Percentiles rank a stretch among this genome's conserved stretches.
Evolutionary conservation across 2,329 filamentous ascomycete species (phyloP).

Genomic region (Macrophomina pseudophaseolina): DNA sequence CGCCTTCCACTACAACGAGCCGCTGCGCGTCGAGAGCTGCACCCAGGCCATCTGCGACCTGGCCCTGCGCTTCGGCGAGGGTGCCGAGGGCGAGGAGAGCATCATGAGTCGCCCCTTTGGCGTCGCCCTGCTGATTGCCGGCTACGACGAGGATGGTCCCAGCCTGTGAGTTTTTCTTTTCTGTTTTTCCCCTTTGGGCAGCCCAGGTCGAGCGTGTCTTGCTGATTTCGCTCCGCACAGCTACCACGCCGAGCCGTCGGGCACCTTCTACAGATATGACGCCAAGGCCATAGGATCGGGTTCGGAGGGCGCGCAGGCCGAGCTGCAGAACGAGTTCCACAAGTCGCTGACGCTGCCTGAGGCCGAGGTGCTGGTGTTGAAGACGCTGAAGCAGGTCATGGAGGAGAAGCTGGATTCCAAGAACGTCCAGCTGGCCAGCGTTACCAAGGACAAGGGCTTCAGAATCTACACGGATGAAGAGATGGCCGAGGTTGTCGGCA

Average conservation of each 20-base stretch:
- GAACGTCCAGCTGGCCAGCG: slow-evolving; percentile 97
- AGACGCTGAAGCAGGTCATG: slow-evolving; percentile 99
- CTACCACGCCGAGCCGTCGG: slow-evolving; percentile 96
- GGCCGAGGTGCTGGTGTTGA: slow-evolving; percentile 92
- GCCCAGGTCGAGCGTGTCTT: neutral
- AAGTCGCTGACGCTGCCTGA: slow-evolving; percentile 93
- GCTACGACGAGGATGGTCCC: slow-evolving; percentile 95
- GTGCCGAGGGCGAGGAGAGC: slow-evolving; percentile 95
- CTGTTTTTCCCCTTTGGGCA: neutral
- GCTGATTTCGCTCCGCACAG: slow-evolving; percentile 43
- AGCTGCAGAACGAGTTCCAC: slow-evolving; percentile 98
- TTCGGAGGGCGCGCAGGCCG: slow-evolving; percentile 95
- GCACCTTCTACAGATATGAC: slow-evolving; percentile 98
- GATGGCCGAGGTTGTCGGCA: slow-evolving; percentile 90
- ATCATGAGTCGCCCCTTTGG: slow-evolving; percentile 98
- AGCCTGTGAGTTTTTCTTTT: slow-evolving; percentile 67
- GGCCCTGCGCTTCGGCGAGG: slow-evolving; percentile 94
- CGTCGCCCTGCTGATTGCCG: slow-evolving; percentile 93
- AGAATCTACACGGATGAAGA: slow-evolving; percentile 98
- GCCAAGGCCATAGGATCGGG: slow-evolving; percentile 98
- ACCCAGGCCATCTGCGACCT: slow-evolving; percentile 99
- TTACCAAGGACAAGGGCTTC: slow-evolving; percentile 97
- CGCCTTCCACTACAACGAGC: slow-evolving; percentile 97
- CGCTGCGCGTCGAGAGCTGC: slow-evolving; percentile 92
- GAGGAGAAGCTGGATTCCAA: slow-evolving; percentile 99